Evolutionary conservation across 2,329 filamentous ascomycete genomes (phyloP).

Genomic region (Colletotrichum incanum): DNA sequence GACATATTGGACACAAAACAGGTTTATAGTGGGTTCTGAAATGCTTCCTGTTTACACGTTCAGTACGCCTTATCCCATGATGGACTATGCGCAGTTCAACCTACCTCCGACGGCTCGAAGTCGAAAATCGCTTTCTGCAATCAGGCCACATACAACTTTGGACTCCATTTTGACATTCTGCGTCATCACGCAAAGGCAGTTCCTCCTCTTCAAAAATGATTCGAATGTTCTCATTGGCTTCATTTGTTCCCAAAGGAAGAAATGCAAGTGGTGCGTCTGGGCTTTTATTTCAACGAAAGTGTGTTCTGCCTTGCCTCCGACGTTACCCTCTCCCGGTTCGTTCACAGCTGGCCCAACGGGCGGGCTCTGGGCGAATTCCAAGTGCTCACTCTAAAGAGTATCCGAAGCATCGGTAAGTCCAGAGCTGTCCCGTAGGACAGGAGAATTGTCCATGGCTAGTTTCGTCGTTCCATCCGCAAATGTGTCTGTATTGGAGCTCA

Average conservation of each 20-base stretch:
- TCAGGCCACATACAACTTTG: constrained; percentile 2
- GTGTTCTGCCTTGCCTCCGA: background rate
- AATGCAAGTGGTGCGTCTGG: background rate
- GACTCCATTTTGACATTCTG: background rate
- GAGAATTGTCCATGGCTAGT: background rate
- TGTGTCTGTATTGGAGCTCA: background rate
- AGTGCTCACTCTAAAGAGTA: constrained; percentile 10
- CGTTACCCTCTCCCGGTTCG: background rate
- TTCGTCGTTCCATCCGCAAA: background rate
- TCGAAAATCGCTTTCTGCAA: background rate
- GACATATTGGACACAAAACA: constrained; percentile 4
- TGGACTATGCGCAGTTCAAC: no score
- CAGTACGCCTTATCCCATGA: background rate
- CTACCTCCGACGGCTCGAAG: background rate
- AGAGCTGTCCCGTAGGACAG: background rate
- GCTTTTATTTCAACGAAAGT: background rate
- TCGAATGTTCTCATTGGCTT: background rate
- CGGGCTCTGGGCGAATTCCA: background rate
- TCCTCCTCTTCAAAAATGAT: background rate
- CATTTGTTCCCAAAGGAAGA: background rate
- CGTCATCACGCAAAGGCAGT: background rate
- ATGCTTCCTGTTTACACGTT: background rate
- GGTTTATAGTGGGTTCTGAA: background rate
- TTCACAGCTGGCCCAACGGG: background rate
- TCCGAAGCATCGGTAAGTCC: background rate